Conservation (phyloP, 2,329 filamentous ascomycete species). For the Cordyceps tenuipes region DNA sequence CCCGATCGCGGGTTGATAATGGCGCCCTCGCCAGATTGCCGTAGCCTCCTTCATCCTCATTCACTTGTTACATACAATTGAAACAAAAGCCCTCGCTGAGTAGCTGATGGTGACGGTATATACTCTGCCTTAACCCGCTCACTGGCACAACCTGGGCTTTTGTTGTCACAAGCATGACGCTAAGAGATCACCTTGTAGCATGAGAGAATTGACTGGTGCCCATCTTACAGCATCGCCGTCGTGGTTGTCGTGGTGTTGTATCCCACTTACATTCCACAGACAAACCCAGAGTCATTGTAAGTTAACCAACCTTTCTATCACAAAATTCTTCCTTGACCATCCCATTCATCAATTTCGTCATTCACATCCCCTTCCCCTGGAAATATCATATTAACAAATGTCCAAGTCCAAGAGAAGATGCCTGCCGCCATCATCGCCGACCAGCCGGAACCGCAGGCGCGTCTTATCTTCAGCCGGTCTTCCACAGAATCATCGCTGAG, state of each 20-base stretch:
- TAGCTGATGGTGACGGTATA: background rate
- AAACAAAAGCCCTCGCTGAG: background rate
- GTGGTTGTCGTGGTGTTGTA: conserved; percentile 12
- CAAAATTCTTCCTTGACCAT: background rate
- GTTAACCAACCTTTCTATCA: background rate
- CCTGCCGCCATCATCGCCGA: conserved; percentile 20
- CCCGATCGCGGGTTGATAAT: conserved; percentile 11
- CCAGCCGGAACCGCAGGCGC: conserved; percentile 22
- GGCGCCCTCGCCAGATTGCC: conserved; percentile 9
- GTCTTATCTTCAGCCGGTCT: conserved; percentile 16
- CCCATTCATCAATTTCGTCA: background rate
- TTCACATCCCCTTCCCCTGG: background rate
- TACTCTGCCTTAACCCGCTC: background rate
- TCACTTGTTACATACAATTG: background rate
- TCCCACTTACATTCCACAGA: conserved; percentile 11
- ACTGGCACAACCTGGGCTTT: background rate
- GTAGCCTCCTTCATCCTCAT: background rate
- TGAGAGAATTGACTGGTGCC: conserved; percentile 1
- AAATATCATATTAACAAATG: background rate
- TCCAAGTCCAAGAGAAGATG: conserved; percentile 17
- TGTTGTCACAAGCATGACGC: background rate
- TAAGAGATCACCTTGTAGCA: background rate
- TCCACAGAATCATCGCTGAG: conserved; percentile 2
- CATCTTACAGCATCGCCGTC: conserved; percentile 2
- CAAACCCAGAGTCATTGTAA: background rate